Evolutionary conservation across 2,329 filamentous ascomycete species (phyloP).

Genomic region (Ascosphaera apis): DNA sequence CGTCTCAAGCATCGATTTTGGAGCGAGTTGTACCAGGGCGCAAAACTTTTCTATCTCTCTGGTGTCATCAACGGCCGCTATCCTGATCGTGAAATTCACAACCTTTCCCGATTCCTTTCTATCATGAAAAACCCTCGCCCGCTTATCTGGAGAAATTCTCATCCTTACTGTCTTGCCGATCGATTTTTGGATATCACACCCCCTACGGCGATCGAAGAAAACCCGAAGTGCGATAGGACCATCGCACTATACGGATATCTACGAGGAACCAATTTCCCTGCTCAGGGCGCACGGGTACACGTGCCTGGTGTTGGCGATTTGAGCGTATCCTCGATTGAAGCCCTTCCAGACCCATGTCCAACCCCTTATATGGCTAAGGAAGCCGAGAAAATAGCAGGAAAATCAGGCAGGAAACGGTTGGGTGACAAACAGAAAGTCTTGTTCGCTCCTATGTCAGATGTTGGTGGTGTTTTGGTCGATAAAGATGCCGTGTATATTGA

Average conservation of each 20-base stretch:
- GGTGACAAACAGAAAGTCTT: conserved; percentile 95
- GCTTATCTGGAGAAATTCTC: conserved; percentile 87
- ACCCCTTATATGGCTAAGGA: conserved; percentile 81
- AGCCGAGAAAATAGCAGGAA: conserved; percentile 61
- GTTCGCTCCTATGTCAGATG: conserved; percentile 95
- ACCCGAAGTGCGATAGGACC: conserved; percentile 74
- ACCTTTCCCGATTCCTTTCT: conserved; percentile 78
- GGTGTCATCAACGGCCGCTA: conserved; percentile 94
- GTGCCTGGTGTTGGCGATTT: conserved; percentile 83
- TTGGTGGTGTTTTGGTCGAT: conserved; percentile 84
- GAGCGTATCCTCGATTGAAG: conserved; percentile 60
- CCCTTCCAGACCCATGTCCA: conserved; percentile 80
- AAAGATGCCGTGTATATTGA: conserved; percentile 90
- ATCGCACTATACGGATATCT: conserved; percentile 85
- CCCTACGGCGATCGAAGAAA: conserved; percentile 69
- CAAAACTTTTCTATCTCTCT: conserved; percentile 89
- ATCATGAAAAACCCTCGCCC: conserved; percentile 98
- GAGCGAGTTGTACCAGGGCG: conserved; percentile 91
- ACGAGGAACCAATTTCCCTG: conserved; percentile 79
- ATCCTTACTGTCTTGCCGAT: conserved; percentile 84
- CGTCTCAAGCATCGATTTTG: conserved; percentile 85
- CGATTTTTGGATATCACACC: conserved; percentile 90
- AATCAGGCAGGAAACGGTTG: conserved; percentile 53
- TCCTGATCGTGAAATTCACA: conserved; percentile 88
- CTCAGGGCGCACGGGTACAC: conserved; percentile 67